Evolutionary conservation across 352 stramenopile species (phyloP).

Genomic region (Phytophthora pluvialis): DNA sequence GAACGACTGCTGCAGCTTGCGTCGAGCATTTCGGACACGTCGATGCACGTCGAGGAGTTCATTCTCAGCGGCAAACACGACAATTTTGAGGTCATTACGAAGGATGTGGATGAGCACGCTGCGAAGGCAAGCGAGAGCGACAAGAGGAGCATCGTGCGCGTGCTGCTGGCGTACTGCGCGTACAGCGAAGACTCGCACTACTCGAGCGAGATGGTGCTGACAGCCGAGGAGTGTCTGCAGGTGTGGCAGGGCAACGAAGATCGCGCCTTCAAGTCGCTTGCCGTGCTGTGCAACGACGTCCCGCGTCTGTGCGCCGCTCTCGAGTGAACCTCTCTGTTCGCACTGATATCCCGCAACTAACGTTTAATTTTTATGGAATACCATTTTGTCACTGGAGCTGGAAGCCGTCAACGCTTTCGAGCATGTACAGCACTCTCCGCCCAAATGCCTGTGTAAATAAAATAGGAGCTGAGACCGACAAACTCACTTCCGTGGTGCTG

Average conservation of each 20-base stretch:
- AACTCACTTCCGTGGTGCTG: slow-evolving; percentile 15
- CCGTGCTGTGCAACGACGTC: slow-evolving; percentile 68
- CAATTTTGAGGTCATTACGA: slow-evolving; percentile 52
- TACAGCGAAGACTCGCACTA: slow-evolving; percentile 79
- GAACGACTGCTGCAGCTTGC: slow-evolving; percentile 44
- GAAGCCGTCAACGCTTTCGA: background rate
- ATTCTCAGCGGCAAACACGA: slow-evolving; percentile 60
- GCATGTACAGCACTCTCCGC: background rate
- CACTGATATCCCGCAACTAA: slow-evolving; percentile 3
- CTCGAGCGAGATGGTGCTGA: slow-evolving; percentile 63
- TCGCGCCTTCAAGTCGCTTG: slow-evolving; percentile 73
- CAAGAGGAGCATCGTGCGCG: slow-evolving; percentile 53
- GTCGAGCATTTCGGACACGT: slow-evolving; percentile 40
- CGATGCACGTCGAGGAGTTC: slow-evolving; percentile 64
- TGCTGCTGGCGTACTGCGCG: slow-evolving; percentile 78
- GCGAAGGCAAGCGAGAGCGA: slow-evolving; percentile 43
- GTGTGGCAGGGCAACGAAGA: slow-evolving; percentile 74
- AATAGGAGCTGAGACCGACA: background rate
- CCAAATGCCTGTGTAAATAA: background rate
- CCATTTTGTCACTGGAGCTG: slow-evolving; percentile 11
- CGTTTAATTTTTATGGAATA: slow-evolving; percentile 26
- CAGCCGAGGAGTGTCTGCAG: slow-evolving; percentile 67
- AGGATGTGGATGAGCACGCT: slow-evolving; percentile 50
- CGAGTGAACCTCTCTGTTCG: slow-evolving; percentile 19
- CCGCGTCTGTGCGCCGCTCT: slow-evolving; percentile 57